A percentile compares a stretch with the other conserved stretches of the same genome.
These are phyloP conservation scores for Penicillium longicatenatum DNA, from an alignment of 495 filamentous ascomycete genomes.

Conservation along the genomic window DNA sequence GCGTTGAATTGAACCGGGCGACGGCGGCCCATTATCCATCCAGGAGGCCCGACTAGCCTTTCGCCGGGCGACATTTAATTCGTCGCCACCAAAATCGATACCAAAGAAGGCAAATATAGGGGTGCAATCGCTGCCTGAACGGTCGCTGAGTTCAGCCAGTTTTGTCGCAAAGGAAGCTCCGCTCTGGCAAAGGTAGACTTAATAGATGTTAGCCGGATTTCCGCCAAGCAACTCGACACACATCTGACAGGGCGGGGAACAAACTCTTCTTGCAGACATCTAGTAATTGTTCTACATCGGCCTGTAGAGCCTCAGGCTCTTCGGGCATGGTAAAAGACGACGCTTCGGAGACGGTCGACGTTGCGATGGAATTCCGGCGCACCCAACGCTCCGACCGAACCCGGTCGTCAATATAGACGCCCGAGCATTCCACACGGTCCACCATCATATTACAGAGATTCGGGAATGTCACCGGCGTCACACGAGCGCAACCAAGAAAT, in stretches of 20 bases:
- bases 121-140: constrained; percentile 59
- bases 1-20: constrained; percentile 38
- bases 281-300: constrained; percentile 52
- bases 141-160: constrained; percentile 67
- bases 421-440: constrained; percentile 73
- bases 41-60: constrained; percentile 43
- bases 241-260: constrained; percentile 17
- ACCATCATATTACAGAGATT: constrained; percentile 45
- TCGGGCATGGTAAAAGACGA: constrained; percentile 36
- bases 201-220: background rate
- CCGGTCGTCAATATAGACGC: constrained; percentile 81
- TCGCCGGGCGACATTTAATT: constrained; percentile 36
- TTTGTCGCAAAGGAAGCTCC: constrained; percentile 70
- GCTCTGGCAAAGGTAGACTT: constrained; percentile 74
- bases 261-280: constrained; percentile 57
- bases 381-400: constrained; percentile 65
- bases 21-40: constrained; percentile 36
- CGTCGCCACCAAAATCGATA: constrained; percentile 47
- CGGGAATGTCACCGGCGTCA: constrained; percentile 15
- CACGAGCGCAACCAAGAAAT: constrained; percentile 11
- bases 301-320: constrained; percentile 52
- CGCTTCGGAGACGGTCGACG: constrained; percentile 27
- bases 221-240: background rate
- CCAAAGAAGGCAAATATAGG: constrained; percentile 80
- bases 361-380: constrained; percentile 39